These are phyloP conservation scores for Mycena albidolilacea DNA, from an alignment of 768 basidiomycete genomes.

Conservation along the genomic window DNA sequence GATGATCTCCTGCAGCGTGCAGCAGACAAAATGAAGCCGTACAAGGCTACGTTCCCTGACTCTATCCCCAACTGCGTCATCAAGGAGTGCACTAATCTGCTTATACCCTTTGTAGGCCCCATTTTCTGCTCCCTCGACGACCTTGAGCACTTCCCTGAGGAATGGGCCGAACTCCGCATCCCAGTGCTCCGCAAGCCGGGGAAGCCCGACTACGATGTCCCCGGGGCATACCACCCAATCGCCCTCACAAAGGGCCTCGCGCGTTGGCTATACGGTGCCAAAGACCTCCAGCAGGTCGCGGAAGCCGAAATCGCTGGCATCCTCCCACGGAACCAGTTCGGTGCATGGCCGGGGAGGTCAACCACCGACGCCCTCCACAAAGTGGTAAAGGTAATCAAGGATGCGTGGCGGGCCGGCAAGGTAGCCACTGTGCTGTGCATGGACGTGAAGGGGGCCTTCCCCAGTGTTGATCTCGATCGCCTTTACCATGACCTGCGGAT, in stretches of 20 bases:
- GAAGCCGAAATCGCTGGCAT: conserved; percentile 48
- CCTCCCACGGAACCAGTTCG: conserved; percentile 45
- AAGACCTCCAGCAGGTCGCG: conserved; percentile 30
- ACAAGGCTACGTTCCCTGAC: conserved; percentile 51
- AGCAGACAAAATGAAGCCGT: conserved; percentile 47
- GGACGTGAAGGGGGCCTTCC: conserved; percentile 58
- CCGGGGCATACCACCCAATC: conserved; percentile 45
- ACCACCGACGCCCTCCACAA: conserved; percentile 50
- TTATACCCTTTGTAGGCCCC: conserved; percentile 43
- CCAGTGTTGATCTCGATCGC: conserved; percentile 49
- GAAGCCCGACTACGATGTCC: conserved; percentile 47
- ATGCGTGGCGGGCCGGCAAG: conserved; percentile 51
- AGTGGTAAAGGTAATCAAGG: conserved; percentile 51
- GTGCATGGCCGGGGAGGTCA: no score
- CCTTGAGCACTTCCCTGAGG: conserved; percentile 38
- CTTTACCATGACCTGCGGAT: conserved; percentile 51
- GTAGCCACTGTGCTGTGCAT: conserved; percentile 51
- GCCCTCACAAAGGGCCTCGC: neutral
- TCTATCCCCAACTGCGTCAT: conserved; percentile 51
- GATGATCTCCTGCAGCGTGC: conserved; percentile 44
- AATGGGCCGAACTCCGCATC: conserved; percentile 47
- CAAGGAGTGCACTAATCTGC: conserved; percentile 39
- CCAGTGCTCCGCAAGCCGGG: conserved; percentile 54
- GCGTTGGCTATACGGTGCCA: neutral
- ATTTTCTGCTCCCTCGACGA: conserved; percentile 49